phyloP scores from a whole-genome alignment of 805 yeast genomes.

The Candida saitoana region DNA sequence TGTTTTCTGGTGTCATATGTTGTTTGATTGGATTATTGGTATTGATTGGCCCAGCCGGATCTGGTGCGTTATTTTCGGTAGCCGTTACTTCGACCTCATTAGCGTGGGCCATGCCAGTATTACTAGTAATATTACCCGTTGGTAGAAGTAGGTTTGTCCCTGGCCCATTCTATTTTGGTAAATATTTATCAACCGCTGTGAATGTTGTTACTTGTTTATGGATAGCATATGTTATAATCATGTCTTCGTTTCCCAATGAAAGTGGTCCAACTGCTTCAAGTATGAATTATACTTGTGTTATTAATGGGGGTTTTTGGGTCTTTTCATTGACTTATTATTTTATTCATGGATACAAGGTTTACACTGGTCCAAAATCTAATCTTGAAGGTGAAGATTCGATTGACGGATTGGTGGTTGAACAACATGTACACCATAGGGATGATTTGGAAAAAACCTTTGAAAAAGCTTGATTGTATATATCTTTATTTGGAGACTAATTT shows the following conservation, averaged over 20 bases:
- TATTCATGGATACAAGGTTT: conserved; percentile 49
- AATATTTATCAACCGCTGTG: conserved; percentile 38
- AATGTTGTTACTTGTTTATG: conserved; percentile 46
- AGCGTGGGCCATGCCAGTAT: conserved; percentile 61
- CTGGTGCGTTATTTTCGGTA: conserved; percentile 64
- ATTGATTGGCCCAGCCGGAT: conserved; percentile 51
- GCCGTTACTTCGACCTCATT: conserved; percentile 59
- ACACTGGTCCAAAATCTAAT: conserved; percentile 49
- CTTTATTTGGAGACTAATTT: too few relatives aligned
- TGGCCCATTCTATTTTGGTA: conserved; percentile 66
- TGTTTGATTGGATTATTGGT: conserved; percentile 53
- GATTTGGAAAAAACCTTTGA: too few relatives aligned
- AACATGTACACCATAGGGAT: too few relatives aligned
- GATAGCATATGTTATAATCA: conserved; percentile 48
- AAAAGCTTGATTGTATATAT: not conserved
- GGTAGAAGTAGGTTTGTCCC: conserved; percentile 53
- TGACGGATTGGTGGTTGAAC: not conserved
- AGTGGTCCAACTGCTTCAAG: conserved; percentile 36
- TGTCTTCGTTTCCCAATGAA: conserved; percentile 60
- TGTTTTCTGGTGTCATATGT: conserved; percentile 49
- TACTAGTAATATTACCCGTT: conserved; percentile 47
- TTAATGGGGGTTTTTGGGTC: conserved; percentile 59
- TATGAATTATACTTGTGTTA: conserved; percentile 70
- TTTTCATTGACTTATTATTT: conserved; percentile 50
- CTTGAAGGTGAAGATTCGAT: conserved; percentile 12